Conservation (phyloP, 2,329 filamentous ascomycete genomes). For the Coniochaeta hoffmannii region DNA sequence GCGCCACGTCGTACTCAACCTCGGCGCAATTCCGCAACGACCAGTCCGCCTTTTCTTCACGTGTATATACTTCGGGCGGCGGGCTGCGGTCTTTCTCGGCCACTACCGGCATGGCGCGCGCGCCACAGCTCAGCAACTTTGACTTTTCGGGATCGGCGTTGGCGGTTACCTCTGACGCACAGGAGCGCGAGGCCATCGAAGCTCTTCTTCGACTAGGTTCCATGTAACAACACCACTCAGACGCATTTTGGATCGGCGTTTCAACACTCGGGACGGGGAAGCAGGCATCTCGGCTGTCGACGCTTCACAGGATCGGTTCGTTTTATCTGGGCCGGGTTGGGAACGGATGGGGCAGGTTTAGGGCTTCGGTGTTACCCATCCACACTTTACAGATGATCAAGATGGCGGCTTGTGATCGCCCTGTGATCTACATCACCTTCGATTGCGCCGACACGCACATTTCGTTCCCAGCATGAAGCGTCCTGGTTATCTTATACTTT, state of each 20-base stretch:
- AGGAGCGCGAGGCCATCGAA: constrained; percentile 76
- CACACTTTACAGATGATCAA: background rate
- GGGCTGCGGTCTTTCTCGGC: constrained; percentile 42
- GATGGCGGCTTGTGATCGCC: constrained; percentile 14
- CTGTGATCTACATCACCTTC: constrained; percentile 7
- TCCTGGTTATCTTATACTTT: constrained; percentile 2
- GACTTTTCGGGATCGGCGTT: constrained; percentile 44
- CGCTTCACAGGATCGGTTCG: background rate
- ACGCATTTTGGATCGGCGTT: constrained; percentile 38
- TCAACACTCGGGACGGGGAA: constrained; percentile 12
- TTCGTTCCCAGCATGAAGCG: constrained; percentile 5
- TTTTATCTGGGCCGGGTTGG: background rate
- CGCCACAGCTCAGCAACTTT: constrained; percentile 43
- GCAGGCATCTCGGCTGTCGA: background rate
- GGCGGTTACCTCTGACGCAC: constrained; percentile 50
- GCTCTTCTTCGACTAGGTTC: constrained; percentile 76
- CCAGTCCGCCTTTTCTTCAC: constrained; percentile 37
- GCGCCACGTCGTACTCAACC: constrained; percentile 56
- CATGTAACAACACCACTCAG: constrained; percentile 53
- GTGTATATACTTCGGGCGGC: constrained; percentile 39
- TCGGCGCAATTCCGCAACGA: constrained; percentile 48
- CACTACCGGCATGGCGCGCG: constrained; percentile 44
- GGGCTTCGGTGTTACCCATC: background rate
- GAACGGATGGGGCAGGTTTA: background rate
- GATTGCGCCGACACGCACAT: constrained; percentile 1